phyloP scores from a whole-genome alignment of 768 basidiomycete genomes.

The Boletellus ananas region DNA sequence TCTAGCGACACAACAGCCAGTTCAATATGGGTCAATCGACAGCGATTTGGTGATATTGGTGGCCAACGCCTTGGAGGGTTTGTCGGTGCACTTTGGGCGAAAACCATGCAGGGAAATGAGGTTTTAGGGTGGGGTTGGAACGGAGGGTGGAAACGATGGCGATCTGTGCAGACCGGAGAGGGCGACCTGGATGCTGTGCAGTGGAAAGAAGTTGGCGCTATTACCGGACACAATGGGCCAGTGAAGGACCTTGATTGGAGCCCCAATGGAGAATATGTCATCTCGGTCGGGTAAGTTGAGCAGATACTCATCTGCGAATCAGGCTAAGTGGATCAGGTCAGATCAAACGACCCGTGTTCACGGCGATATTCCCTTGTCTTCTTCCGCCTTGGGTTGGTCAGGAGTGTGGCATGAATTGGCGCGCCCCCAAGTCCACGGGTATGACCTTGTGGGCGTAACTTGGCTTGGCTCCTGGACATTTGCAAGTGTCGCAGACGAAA shows the following conservation, averaged over 20 bases:
- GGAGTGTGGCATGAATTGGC: conserved; percentile 79
- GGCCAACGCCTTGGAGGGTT: conserved; percentile 89
- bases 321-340: conserved; percentile 43
- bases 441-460: conserved; percentile 78
- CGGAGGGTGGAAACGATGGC: conserved; percentile 92
- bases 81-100: conserved; percentile 83
- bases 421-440: conserved; percentile 95
- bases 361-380: conserved; percentile 43
- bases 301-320: not conserved
- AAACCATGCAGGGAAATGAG: conserved; percentile 44
- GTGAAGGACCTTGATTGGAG: conserved; percentile 87
- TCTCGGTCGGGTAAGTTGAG: conserved; percentile 71
- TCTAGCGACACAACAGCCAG: conserved; percentile 36
- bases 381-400: conserved; percentile 5
- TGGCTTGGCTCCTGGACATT: conserved; percentile 78
- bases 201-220: conserved; percentile 78
- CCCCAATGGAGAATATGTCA: conserved; percentile 77
- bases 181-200: conserved; percentile 32
- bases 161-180: conserved; percentile 29
- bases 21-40: conserved; percentile 85
- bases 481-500: conserved; percentile 93
- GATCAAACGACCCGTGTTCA: conserved; percentile 95
- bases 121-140: conserved; percentile 90
- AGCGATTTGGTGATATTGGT: conserved; percentile 94
- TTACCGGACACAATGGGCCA: conserved; percentile 80